Percentiles rank a stretch among this genome's conserved stretches.
These are phyloP conservation scores for Hypericum androsaemum DNA, from an alignment of 345 rosid species.

Conservation along the genomic window DNA sequence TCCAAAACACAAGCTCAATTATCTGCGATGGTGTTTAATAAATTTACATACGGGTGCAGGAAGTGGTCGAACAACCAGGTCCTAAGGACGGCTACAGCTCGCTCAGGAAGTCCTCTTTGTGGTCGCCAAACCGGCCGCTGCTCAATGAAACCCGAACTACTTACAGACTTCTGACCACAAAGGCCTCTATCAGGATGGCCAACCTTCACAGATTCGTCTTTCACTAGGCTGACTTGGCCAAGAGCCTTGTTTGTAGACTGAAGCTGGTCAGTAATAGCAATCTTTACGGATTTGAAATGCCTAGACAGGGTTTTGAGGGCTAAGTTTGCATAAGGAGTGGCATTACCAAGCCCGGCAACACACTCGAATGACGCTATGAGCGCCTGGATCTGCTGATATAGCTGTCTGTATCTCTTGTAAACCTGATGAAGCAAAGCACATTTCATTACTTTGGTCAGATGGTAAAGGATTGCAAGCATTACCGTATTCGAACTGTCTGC, in stretches of 20 bases:
- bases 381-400: not conserved
- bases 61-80: conserved; percentile 24
- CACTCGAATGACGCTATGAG: not conserved
- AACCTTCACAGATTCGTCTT: not conserved
- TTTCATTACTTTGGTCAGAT: no score
- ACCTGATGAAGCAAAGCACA: not conserved
- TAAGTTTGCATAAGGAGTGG: not conserved
- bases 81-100: conserved; percentile 20
- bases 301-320: not conserved
- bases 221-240: not conserved
- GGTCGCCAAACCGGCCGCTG: conserved; percentile 22
- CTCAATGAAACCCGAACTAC: not conserved
- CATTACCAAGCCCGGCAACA: conserved; percentile 4
- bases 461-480: no score
- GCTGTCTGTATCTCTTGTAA: not conserved
- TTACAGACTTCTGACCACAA: not conserved
- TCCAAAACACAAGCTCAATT: not conserved
- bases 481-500: no score
- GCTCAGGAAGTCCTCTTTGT: conserved; percentile 23
- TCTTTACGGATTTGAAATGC: not conserved
- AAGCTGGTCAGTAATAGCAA: not conserved
- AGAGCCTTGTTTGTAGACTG: not conserved
- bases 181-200: not conserved
- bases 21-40: no score
- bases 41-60: conserved; percentile 25